phyloP scores from a whole-genome alignment of 345 rosid species.

The Noccaea bulbosa region DNA sequence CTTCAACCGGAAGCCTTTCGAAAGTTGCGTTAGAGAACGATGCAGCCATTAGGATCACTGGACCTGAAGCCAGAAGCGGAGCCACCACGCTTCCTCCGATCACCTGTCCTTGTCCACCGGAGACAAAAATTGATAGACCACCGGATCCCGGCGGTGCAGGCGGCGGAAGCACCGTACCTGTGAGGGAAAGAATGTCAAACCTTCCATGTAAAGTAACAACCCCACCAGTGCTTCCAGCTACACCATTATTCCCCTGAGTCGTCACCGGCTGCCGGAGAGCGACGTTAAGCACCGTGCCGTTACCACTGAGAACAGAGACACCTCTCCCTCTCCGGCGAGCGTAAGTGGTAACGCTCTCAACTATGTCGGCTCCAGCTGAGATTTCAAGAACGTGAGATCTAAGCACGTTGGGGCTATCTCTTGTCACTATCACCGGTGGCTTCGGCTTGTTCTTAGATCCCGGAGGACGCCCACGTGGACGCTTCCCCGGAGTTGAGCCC shows the following conservation, averaged over 20 bases:
- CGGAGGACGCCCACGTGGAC: conserved; percentile 80
- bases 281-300: conserved; percentile 63
- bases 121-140: conserved; percentile 64
- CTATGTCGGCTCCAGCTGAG: conserved; percentile 62
- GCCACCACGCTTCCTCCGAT: conserved; percentile 74
- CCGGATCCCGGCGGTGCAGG: conserved; percentile 84
- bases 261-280: conserved; percentile 59
- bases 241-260: conserved; percentile 47
- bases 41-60: conserved; percentile 76
- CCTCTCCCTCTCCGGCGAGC: conserved; percentile 76
- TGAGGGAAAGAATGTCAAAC: conserved; percentile 70
- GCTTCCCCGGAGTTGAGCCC: conserved; percentile 47
- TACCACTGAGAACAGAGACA: conserved; percentile 65
- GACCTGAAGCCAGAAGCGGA: conserved; percentile 66
- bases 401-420: conserved; percentile 80
- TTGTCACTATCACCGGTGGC: conserved; percentile 69
- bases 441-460: conserved; percentile 81
- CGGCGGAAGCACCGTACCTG: conserved; percentile 80
- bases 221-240: conserved; percentile 32
- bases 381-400: conserved; percentile 77
- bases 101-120: conserved; percentile 76
- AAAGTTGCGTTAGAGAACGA: conserved; percentile 74
- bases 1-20: conserved; percentile 69
- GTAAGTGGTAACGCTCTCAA: conserved; percentile 56
- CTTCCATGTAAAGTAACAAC: conserved; percentile 76